Evolutionary conservation across 768 basidiomycete genomes (phyloP), one percentile per base, ranked within the genome.

Genomic region (Mycena kentingensis): DNA sequence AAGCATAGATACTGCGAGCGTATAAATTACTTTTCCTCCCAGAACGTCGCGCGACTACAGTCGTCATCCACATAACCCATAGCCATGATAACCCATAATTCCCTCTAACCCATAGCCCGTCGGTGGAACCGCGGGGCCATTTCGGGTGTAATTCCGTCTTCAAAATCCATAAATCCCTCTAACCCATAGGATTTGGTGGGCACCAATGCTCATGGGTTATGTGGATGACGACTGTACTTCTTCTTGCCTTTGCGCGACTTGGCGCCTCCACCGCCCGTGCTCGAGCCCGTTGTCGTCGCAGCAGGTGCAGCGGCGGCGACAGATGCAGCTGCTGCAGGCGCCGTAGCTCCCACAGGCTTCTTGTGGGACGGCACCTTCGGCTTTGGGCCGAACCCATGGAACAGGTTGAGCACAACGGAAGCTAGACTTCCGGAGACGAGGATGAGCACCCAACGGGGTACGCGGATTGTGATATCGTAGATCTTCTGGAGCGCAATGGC

Each of bases 371-470:
- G 44, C 21, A 16, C 21, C 18, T 28, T 46, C 4, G 46, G 5
- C 32, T 41, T 46, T 19, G 46, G 50, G 12, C 39, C 50, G 18
- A 48, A 60, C 41, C 65, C 68, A 65, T 93, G 91, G 57, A 92
- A 65, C 31, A 88, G 54, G 46, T 81, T 79, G 62, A 93, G 76
- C 18, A 89, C 46, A 52, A 88, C 39, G n/a, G 86, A 88, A 6
- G 80, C 91, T 34, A 84, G 3, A 27, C 73, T 75, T 34, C 90
- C 91, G 3, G 88, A 85, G 7, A 78, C 45, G 39, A 90, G 60
- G 63, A 89, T 77, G 63, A 92, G 69, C 21, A 87, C 28, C 85
- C 87, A 91, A 56, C 80, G 80, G n/a, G 91, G 91, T 38, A 92
- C 62, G 26, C 73, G 61, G 50, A 80, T 65, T 13, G 78, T 56